These are phyloP conservation scores for Dissophora ornata DNA, from an alignment of 192 early-diverging fungal species.

Conservation along the genomic window DNA sequence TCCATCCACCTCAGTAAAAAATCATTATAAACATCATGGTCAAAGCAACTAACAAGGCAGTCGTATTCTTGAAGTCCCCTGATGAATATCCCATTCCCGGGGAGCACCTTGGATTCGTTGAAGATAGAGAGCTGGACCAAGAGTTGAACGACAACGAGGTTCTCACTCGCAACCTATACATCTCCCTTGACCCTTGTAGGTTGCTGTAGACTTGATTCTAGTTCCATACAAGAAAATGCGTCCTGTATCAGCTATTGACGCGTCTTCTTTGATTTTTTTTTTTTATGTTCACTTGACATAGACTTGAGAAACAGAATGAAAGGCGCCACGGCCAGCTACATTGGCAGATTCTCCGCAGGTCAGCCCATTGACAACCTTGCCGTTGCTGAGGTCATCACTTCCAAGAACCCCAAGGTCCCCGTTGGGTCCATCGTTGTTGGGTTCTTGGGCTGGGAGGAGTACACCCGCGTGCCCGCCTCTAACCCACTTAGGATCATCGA, in stretches of 20 bases:
- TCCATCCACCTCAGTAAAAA: too few species aligned
- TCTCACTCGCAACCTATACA: conserved; percentile 69
- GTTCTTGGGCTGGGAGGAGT: conserved; percentile 64
- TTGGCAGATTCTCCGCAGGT: conserved; percentile 65
- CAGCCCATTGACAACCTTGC: conserved; percentile 76
- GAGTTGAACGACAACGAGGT: conserved; percentile 58
- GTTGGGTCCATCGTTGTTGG: conserved; percentile 74
- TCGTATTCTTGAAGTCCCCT: conserved; percentile 55
- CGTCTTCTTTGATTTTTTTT: background rate
- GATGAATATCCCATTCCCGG: conserved; percentile 49
- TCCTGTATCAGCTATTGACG: too few species aligned
- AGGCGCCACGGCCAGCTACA: conserved; percentile 53
- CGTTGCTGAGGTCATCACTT: conserved; percentile 65
- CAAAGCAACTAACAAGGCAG: conserved; percentile 19
- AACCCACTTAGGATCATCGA: conserved; percentile 46
- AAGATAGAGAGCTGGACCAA: background rate
- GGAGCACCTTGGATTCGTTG: conserved; percentile 58
- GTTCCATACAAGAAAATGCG: too few species aligned
- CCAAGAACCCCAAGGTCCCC: conserved; percentile 62
- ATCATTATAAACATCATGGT: too few species aligned
- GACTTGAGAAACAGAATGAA: background rate
- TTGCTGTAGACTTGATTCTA: background rate
- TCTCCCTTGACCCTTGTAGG: conserved; percentile 86
- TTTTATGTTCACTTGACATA: background rate
- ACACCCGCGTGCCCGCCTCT: conserved; percentile 55